phyloP scores from a whole-genome alignment of 139 green algal species.

The Choricystis sp. region DNA sequence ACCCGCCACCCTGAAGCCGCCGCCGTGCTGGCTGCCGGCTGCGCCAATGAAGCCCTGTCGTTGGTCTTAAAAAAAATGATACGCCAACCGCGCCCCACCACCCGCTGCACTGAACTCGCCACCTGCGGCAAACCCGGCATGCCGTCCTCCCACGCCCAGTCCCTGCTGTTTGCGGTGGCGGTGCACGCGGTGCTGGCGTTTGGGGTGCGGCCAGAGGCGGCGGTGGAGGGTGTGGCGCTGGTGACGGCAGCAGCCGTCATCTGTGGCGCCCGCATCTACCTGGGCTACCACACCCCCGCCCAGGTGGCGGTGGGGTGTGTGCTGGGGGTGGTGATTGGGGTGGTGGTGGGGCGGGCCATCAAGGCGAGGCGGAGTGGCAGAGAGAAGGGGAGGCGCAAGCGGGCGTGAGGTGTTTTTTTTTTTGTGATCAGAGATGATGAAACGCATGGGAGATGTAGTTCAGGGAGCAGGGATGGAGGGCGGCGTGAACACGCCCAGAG shows the following conservation, averaged over 20 bases:
- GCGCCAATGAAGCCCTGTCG: neutral
- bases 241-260: neutral
- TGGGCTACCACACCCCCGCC: slow-evolving; percentile 2
- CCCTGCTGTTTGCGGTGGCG: neutral
- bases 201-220: neutral
- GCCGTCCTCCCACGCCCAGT: slow-evolving; percentile 3
- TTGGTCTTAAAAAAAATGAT: neutral
- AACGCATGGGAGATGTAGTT: no score
- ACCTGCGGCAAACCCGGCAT: neutral
- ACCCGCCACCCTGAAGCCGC: neutral
- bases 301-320: neutral
- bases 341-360: neutral
- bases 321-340: neutral
- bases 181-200: neutral
- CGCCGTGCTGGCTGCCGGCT: neutral
- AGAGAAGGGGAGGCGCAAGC: no score
- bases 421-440: no score
- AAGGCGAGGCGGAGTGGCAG: no score
- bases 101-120: neutral
- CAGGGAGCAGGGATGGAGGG: no score
- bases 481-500: no score
- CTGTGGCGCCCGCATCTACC: neutral
- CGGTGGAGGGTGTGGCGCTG: neutral
- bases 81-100: neutral
- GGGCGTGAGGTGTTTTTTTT: no score